Percentiles rank a stretch among this genome's conserved stretches.
phyloP scores from a whole-genome alignment of 495 filamentous ascomycete genomes.

The Neurospora cerealis region DNA sequence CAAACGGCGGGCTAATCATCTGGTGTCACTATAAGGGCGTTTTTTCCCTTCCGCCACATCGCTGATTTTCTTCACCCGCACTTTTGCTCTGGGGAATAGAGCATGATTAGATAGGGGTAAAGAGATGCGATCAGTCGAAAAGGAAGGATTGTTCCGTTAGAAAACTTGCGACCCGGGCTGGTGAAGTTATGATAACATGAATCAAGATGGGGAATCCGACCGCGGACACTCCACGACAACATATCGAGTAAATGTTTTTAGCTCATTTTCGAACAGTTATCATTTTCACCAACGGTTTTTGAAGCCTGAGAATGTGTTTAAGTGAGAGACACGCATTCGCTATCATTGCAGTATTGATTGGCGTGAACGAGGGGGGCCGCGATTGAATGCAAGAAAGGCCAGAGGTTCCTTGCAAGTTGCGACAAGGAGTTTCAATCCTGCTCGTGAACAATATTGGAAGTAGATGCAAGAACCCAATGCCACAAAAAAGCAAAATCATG shows the following conservation, averaged over 20 bases:
- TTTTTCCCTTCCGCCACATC: neutral
- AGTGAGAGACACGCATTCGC: neutral
- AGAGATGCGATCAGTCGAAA: neutral
- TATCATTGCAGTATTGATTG: neutral
- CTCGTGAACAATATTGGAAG: neutral
- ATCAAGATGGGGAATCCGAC: neutral
- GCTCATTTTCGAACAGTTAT: neutral
- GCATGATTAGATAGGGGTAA: neutral
- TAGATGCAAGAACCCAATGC: neutral
- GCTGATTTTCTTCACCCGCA: neutral
- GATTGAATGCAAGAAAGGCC: neutral
- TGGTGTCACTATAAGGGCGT: neutral
- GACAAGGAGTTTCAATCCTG: neutral
- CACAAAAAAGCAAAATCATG: neutral
- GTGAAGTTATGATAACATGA: neutral
- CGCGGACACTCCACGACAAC: constrained; percentile 2
- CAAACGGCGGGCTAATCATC: neutral
- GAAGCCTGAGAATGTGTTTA: neutral
- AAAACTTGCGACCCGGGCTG: neutral
- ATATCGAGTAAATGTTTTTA: neutral
- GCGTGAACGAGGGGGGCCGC: neutral
- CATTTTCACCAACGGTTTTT: neutral
- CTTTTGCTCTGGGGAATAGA: neutral
- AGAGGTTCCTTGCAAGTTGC: neutral
- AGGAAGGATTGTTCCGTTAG: neutral